Evolutionary conservation across 2,329 filamentous ascomycete species (phyloP), one percentile per base, ranked within the genome.

Genomic region (Scytalidium sp.): DNA sequence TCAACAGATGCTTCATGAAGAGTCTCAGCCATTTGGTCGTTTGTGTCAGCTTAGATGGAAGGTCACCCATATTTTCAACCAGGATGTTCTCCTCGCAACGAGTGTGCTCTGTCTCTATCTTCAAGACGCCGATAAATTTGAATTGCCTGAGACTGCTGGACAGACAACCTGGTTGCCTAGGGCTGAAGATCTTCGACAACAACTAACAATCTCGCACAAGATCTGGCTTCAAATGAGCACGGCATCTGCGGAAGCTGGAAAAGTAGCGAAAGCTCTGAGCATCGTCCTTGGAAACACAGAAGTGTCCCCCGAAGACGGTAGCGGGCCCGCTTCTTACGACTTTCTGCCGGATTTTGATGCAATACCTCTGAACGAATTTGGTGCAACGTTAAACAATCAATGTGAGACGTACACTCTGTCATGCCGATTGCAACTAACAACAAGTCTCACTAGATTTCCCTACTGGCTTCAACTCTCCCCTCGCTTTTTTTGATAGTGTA

Each of bases 161-260:
- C 55, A 54, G 50, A 53, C 51, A 56, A 51, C 55, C 47, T 50
- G 50, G 53, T 58, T 47, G 55, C 53, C 56, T 52, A 59, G 48
- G 45, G 43, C 50, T 53, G 56, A 58, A 58, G 55, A 60, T 50
- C 54, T 58, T 56, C 58, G 58, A 56, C 51, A 60, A 57, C 50
- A 41, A 56, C 52, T 60, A 48, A 60, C 56, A 39, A 54, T 54
- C 50, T 59, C 58, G 50, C 55, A 59, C 54, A 57, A 58, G 46
- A 61, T 61, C 59, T 61, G 59, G 59, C 59, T 58, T 53, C 55
- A 60, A 55, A 57, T 56, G 54, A 61, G 59, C 55, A 56, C 53
- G 41, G 46, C 57, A 54, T 61, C 59, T 55, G 52, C 47, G 45
- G 56, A 61, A 57, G 59, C 59, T 51, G 53, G 53, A 51, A 61